Evolutionary conservation across 345 rosid genomes (phyloP), one percentile per base, ranked within the genome.

Genomic region (Eucalyptus pauciflora): DNA sequence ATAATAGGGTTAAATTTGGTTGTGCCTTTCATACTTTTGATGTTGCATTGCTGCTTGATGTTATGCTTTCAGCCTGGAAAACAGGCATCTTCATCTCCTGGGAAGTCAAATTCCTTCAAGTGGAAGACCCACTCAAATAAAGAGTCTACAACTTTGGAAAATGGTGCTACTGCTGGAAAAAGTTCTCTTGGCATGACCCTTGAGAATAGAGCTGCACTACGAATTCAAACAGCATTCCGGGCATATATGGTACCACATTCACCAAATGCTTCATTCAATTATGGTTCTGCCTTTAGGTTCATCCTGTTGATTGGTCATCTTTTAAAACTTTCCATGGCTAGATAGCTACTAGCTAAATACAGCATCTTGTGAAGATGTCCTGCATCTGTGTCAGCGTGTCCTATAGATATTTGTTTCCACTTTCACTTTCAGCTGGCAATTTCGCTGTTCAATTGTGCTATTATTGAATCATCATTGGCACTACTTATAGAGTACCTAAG

Each of bases 161-260:
- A 87, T 31, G 86, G 88, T 52, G 71, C 92, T 76, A 60, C 85
- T 49, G 83, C 88, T 50, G 90, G 85, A 86, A 50, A 85, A n/a
- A 86, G 76, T 54, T 67, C 92, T 88, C 93, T 89, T 67, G 93
- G 92, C 86, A 48, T 91, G 88, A 93, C 92, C 27, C 89, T 88
- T 69, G 94, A 94, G 89, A 97, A 94, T 88, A 91, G 94, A 91
- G 96, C 98, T 37, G 98, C 97, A 51, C 92, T 91, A 69, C 89
- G 93, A 90, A 94, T 95, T 91, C 98, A 96, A 91, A 89, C 94
- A 80, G 99, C 97, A 90, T 95, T 96, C 87, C 92, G 95, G 90
- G 98, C 98, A 83, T 95, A 95, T 89, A 90, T 88, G 95, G 99
- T 96, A 89, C 50, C 90, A 88, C 83, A 81, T 69, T 9, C 79